Evolutionary conservation across 208 protist species (phyloP).

Genomic region (Leishmania arabica): DNA sequence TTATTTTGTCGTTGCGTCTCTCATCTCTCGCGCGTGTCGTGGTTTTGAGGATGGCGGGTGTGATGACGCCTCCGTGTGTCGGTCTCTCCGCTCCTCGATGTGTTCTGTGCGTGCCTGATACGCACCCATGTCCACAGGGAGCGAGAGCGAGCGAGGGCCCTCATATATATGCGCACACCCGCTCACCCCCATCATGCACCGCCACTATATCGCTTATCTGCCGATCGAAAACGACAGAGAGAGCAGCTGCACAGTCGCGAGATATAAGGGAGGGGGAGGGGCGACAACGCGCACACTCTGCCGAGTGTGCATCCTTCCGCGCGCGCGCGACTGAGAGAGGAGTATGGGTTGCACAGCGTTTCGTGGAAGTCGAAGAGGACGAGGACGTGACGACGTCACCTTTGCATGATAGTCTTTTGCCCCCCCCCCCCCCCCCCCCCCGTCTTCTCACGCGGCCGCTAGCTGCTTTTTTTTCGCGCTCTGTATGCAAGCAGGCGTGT

Average conservation of each 20-base stretch:
- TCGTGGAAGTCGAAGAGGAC: background rate
- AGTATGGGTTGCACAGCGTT: background rate
- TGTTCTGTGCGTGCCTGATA: background rate
- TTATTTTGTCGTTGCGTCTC: background rate
- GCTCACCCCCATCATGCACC: too few species aligned
- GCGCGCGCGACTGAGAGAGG: background rate
- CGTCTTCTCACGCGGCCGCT: background rate
- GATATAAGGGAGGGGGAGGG: background rate
- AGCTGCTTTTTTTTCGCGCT: background rate
- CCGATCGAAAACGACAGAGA: too few species aligned
- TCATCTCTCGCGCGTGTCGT: background rate
- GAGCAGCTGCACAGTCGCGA: background rate
- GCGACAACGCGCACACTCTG: background rate
- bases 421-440: too few species aligned
- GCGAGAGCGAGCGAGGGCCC: too few species aligned
- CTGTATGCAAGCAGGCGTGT: background rate
- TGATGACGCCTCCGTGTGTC: background rate
- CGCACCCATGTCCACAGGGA: too few species aligned
- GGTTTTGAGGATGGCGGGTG: background rate
- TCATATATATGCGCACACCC: too few species aligned
- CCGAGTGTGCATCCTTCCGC: too few species aligned
- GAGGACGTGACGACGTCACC: background rate
- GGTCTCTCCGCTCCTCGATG: too few species aligned
- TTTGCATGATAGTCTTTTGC: background rate
- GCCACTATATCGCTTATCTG: too few species aligned